Base-by-base conservation (phyloP, 78 protist genomes). In the Dictyostelium capitatum region DNA sequence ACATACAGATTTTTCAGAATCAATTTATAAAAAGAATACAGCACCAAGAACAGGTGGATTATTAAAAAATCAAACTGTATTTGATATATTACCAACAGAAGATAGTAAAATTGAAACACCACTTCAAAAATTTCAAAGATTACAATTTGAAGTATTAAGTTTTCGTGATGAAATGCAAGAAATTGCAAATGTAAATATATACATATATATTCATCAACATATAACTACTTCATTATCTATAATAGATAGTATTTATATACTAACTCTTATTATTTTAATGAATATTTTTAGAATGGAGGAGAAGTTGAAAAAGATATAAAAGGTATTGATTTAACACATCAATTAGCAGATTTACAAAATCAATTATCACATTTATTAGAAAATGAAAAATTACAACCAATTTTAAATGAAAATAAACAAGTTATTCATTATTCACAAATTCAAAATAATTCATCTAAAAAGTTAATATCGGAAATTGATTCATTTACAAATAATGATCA, bases 351-450 rank as follows among this genome's bases (percentile, higher is more conserved):
- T 11, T 30, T 84, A 25, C 91, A 84, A 74, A 84, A 43, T 84
- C 91, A 84, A 84, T 59, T 84, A 15, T 19, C 79, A 17, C 67
- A 50, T 41, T 59, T 84, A 47, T 46, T 84, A n/a, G 74, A 57
- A 4, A 84, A 84, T 47, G 91, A 84, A 14, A 84, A 84, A 47
- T 47, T 84, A 47, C 17, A 15, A 47, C 91, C 91, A 54, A 84
- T 84, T 32, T 32, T 84, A 23, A 82, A 84, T 62, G 82, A 84
- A 59, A 84, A 74, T 47, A 84, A 65, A 84, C 91, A 84, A 59
- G 53, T 84, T n/a, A 56, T 84, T 54, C 91, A 84, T 84, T 74
- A 84, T 84, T 74, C 81, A 12, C 91, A 84, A 84, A 28, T 84
- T 32, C 77, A 50, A 64, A 74, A 54, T 47, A 78, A 72, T 9